These are phyloP conservation scores for Murraya koenigii DNA, from an alignment of 345 rosid species.

Conservation along the genomic window DNA sequence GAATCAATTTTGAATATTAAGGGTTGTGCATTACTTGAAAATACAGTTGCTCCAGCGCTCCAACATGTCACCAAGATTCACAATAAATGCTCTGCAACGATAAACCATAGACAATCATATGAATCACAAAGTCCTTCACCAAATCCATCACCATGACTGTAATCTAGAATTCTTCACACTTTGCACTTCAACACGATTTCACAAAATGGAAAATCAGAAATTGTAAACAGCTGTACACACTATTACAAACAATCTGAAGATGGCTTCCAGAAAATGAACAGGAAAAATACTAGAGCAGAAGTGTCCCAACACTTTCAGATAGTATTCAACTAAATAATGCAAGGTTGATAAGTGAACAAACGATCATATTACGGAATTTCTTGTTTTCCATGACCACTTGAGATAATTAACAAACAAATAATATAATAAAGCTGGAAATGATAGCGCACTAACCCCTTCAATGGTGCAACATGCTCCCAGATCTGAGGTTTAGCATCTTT, in stretches of 20 bases:
- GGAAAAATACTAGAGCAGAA: background rate
- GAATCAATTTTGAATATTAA: background rate
- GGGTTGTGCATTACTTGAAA: slow-evolving; percentile 59
- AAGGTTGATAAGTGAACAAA: background rate
- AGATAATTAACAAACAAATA: background rate
- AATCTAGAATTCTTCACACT: background rate
- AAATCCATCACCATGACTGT: background rate
- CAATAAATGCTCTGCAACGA: slow-evolving; percentile 63
- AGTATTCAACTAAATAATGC: background rate
- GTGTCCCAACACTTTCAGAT: background rate
- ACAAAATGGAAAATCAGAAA: background rate
- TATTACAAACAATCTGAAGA: background rate
- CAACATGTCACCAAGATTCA: slow-evolving; percentile 92
- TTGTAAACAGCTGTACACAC: background rate
- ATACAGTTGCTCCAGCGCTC: slow-evolving; percentile 95
- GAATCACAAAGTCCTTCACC: background rate
- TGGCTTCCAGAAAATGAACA: background rate
- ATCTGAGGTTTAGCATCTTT: slow-evolving; percentile 60
- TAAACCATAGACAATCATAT: background rate
- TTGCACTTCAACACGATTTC: background rate
- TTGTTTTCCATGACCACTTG: background rate
- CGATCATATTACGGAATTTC: background rate
- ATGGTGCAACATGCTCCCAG: slow-evolving; percentile 79
- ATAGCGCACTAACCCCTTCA: slow-evolving; percentile 61
- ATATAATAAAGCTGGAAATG: background rate